A percentile compares a stretch with the other conserved stretches of the same genome.
Conservation (phyloP, 345 rosid genomes). For the Boechera stricta region DNA sequence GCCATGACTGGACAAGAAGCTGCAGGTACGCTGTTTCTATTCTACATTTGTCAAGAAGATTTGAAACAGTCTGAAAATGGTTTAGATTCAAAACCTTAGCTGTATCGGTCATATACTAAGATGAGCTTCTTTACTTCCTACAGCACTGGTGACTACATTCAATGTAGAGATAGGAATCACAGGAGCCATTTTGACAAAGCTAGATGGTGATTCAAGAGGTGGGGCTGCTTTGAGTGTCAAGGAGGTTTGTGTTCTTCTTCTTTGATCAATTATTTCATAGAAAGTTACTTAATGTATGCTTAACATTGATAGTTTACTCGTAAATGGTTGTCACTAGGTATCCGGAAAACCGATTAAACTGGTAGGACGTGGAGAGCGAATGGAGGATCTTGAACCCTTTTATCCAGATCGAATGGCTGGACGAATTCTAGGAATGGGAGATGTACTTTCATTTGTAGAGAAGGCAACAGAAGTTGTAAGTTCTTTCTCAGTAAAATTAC, state of each 20-base stretch:
- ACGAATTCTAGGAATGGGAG: slow-evolving; percentile 97
- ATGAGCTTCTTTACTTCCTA: slow-evolving; percentile 1
- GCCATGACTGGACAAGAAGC: slow-evolving; percentile 99
- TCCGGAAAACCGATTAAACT: slow-evolving; percentile 97
- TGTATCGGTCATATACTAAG: neutral
- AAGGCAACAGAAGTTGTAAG: slow-evolving; percentile 98
- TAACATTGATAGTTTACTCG: slow-evolving; percentile 24
- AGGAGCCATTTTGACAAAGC: slow-evolving; percentile 97
- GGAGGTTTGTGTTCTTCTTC: slow-evolving; percentile 65
- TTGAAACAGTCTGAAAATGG: neutral
- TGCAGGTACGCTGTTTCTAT: slow-evolving; percentile 59
- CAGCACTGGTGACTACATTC: slow-evolving; percentile 95
- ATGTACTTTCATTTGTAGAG: slow-evolving; percentile 95
- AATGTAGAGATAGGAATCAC: slow-evolving; percentile 98
- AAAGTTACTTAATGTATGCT: neutral
- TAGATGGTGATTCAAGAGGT: slow-evolving; percentile 99
- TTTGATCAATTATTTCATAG: neutral
- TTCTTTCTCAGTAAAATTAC: slow-evolving; percentile 35
- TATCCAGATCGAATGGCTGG: slow-evolving; percentile 99
- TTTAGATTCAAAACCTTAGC: neutral
- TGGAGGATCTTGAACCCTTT: slow-evolving; percentile 99
- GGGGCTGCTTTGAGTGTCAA: slow-evolving; percentile 98
- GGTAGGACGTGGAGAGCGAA: slow-evolving; percentile 95
- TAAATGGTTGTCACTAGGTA: slow-evolving; percentile 56
- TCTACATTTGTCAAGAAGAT: neutral